Evolutionary conservation across 2,329 filamentous ascomycete genomes (phyloP).

Genomic region (Blumeriella jaapii): DNA sequence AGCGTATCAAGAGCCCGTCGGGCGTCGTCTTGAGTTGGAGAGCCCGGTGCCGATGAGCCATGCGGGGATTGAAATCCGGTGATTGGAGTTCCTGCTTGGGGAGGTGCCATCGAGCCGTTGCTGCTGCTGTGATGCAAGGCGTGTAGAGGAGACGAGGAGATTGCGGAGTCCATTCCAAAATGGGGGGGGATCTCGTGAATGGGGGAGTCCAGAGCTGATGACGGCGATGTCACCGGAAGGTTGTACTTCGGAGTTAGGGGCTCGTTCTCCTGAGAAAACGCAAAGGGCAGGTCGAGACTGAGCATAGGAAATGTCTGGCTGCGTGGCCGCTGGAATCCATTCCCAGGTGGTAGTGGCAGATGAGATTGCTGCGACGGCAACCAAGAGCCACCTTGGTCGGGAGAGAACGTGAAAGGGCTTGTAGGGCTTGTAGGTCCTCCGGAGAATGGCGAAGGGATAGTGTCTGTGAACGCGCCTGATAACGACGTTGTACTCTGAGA

Average conservation of each 20-base stretch:
- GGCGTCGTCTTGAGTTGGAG: slow-evolving; percentile 77
- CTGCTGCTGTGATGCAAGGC: slow-evolving; percentile 41
- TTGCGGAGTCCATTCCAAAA: slow-evolving; percentile 27
- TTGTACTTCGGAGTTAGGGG: slow-evolving; percentile 41
- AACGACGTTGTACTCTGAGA: slow-evolving; percentile 57
- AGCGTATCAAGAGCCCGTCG: slow-evolving; percentile 71
- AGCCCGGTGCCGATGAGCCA: slow-evolving; percentile 44
- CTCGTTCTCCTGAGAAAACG: slow-evolving; percentile 39
- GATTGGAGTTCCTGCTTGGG: slow-evolving; percentile 28
- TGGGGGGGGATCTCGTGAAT: slow-evolving; percentile 33
- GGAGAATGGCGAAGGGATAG: slow-evolving; percentile 55
- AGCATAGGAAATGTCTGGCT: slow-evolving; percentile 79
- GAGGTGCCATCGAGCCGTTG: slow-evolving; percentile 35
- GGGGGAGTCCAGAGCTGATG: slow-evolving; percentile 38
- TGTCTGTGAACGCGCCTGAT: slow-evolving; percentile 55
- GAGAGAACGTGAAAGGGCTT: slow-evolving; percentile 63
- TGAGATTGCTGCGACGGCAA: slow-evolving; percentile 40
- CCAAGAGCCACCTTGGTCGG: slow-evolving; percentile 61
- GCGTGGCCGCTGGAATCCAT: slow-evolving; percentile 57
- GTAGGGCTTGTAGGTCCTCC: slow-evolving; percentile 62
- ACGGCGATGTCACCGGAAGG: slow-evolving; percentile 28
- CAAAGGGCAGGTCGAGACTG: slow-evolving; percentile 44
- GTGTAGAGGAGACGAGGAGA: slow-evolving; percentile 35
- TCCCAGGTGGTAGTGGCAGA: slow-evolving; percentile 31
- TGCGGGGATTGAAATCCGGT: slow-evolving; percentile 32